These are phyloP conservation scores for Trypanosoma caninum DNA, from an alignment of 208 protist genomes.

Conservation along the genomic window DNA sequence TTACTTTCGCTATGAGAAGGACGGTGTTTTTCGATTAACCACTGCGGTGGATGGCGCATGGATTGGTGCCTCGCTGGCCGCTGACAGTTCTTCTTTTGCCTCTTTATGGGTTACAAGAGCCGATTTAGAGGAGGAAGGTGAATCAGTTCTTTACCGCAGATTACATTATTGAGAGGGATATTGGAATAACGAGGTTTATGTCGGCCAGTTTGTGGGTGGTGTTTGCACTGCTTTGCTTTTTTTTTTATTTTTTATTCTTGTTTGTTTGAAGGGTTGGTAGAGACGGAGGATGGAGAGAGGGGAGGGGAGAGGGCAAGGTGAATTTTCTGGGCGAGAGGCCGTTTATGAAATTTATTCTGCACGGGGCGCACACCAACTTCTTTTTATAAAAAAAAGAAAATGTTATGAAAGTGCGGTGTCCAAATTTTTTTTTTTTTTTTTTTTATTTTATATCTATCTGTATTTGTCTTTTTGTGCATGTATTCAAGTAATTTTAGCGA, in stretches of 20 bases:
- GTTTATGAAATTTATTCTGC: too few relatives aligned
- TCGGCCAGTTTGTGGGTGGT: not conserved
- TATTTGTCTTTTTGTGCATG: slow-evolving; percentile 12
- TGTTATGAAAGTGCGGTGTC: too few relatives aligned
- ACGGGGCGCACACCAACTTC: too few relatives aligned
- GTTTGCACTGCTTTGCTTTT: not conserved
- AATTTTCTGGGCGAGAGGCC: not conserved
- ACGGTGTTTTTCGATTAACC: slow-evolving; percentile 34
- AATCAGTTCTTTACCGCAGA: slow-evolving; percentile 64
- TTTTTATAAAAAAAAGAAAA: too few relatives aligned
- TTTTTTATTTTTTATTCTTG: not conserved
- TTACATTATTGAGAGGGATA: slow-evolving; percentile 49
- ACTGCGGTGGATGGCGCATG: slow-evolving; percentile 53
- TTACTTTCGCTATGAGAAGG: slow-evolving; percentile 76
- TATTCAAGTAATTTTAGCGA: too few relatives aligned
- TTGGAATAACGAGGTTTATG: not conserved
- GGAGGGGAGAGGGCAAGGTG: not conserved
- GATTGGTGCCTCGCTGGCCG: slow-evolving; percentile 71
- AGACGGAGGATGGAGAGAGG: not conserved
- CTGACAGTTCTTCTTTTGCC: slow-evolving; percentile 70
- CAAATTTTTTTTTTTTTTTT: too few relatives aligned
- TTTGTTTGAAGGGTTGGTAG: not conserved
- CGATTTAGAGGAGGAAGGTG: slow-evolving; percentile 76
- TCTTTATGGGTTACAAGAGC: slow-evolving; percentile 73
- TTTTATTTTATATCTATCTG: not conserved